phyloP scores from a whole-genome alignment of 441 rosid genomes.

The Breynia disticha region DNA sequence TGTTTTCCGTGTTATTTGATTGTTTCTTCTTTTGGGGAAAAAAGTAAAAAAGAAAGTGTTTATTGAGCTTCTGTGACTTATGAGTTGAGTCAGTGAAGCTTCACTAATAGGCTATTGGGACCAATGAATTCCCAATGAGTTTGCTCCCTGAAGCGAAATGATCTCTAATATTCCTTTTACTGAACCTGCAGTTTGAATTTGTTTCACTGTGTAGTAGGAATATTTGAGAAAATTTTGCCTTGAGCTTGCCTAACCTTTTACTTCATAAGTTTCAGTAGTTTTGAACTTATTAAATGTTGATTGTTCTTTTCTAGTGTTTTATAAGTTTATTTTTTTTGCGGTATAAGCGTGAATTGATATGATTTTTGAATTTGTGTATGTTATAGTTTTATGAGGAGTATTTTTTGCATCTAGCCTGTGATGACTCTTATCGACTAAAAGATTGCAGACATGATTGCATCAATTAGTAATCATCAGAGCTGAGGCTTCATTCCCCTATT shows the following conservation, averaged over 20 bases:
- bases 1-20: not conserved
- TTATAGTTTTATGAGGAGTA: no score
- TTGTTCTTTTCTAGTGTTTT: no score
- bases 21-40: not conserved
- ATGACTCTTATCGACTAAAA: constrained; percentile 40
- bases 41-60: not conserved
- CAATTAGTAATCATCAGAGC: constrained; percentile 8
- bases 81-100: constrained; percentile 8
- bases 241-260: no score
- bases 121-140: constrained; percentile 5
- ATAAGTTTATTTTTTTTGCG: not conserved
- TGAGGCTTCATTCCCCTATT: constrained; percentile 16
- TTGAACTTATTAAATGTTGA: no score
- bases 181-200: not conserved
- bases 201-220: not conserved
- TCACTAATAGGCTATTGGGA: constrained; percentile 14
- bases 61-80: constrained; percentile 4
- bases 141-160: constrained; percentile 17
- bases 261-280: no score
- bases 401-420: constrained; percentile 17
- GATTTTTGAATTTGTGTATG: not conserved
- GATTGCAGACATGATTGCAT: constrained; percentile 22
- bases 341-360: not conserved
- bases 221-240: constrained; percentile 2
- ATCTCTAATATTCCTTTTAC: constrained; percentile 3